Evolutionary conservation across 169 alveolate genomes (phyloP).

Genomic region (Plasmodium berghei): DNA sequence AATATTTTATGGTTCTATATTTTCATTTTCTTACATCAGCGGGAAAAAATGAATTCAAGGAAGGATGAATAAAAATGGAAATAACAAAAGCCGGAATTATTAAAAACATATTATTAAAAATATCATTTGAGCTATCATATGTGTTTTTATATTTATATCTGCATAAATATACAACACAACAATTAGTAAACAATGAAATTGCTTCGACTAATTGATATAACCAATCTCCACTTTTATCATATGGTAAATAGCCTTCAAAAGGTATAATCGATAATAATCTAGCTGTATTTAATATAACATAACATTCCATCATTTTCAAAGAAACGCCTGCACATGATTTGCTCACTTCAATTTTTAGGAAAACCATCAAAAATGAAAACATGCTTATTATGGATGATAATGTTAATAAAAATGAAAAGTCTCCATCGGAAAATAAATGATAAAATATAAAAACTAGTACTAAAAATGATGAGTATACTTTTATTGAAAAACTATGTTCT

Average conservation of each 20-base stretch:
- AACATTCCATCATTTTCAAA: constrained; percentile 90
- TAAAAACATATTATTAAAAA: constrained; percentile 85
- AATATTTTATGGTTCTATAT: neutral
- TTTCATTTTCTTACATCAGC: constrained; percentile 83
- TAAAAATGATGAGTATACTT: constrained; percentile 50
- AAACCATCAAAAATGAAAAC: constrained; percentile 92
- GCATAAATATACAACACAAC: constrained; percentile 89
- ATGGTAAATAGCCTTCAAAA: constrained; percentile 94
- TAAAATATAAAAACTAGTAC: constrained; percentile 63
- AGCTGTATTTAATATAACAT: constrained; percentile 87
- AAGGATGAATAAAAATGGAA: constrained; percentile 92
- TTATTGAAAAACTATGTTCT: constrained; percentile 76
- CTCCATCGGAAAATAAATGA: constrained; percentile 91
- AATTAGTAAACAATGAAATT: constrained; percentile 86
- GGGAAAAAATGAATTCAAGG: constrained; percentile 91
- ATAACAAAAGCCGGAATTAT: constrained; percentile 88
- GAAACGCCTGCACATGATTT: constrained; percentile 92
- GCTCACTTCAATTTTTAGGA: constrained; percentile 87
- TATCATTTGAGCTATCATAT: constrained; percentile 88
- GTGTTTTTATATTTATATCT: constrained; percentile 86
- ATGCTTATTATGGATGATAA: constrained; percentile 91
- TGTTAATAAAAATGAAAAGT: constrained; percentile 93
- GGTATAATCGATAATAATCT: constrained; percentile 92
- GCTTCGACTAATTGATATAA: constrained; percentile 93
- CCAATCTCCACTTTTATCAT: constrained; percentile 96